Evolutionary conservation across 2,329 filamentous ascomycete species (phyloP).

Genomic region (Seiridium cupressi): DNA sequence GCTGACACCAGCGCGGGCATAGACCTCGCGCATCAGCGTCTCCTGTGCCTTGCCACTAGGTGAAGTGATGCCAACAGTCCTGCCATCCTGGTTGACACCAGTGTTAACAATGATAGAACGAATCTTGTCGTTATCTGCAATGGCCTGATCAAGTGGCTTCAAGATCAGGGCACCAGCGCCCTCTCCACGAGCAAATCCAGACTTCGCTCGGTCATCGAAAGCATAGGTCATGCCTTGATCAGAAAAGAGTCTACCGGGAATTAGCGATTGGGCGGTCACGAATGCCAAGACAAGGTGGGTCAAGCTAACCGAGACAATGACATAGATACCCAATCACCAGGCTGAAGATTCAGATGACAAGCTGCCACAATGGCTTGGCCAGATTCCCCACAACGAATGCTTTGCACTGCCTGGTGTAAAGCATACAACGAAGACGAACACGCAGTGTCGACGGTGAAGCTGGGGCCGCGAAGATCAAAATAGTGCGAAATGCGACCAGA

Average conservation of each 20-base stretch:
- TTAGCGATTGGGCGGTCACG: background rate
- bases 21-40: constrained; percentile 16
- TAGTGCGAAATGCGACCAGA: constrained; percentile 25
- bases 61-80: constrained; percentile 5
- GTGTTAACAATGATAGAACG: constrained; percentile 31
- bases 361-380: constrained; percentile 15
- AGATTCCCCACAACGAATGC: constrained; percentile 24
- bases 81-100: constrained; percentile 21
- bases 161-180: constrained; percentile 30
- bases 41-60: constrained; percentile 17
- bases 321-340: constrained; percentile 24
- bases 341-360: constrained; percentile 13
- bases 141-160: constrained; percentile 29
- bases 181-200: constrained; percentile 31
- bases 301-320: background rate
- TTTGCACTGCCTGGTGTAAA: constrained; percentile 27
- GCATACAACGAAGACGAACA: constrained; percentile 39
- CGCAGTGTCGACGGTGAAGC: constrained; percentile 43
- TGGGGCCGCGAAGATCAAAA: constrained; percentile 36
- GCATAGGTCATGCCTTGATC: constrained; percentile 10
- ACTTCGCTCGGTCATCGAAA: constrained; percentile 29
- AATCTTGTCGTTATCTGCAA: constrained; percentile 31
- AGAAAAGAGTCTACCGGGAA: background rate
- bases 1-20: constrained; percentile 14
- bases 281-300: background rate